phyloP scores from a whole-genome alignment of 495 filamentous ascomycete genomes.

The Neurospora sp. region DNA sequence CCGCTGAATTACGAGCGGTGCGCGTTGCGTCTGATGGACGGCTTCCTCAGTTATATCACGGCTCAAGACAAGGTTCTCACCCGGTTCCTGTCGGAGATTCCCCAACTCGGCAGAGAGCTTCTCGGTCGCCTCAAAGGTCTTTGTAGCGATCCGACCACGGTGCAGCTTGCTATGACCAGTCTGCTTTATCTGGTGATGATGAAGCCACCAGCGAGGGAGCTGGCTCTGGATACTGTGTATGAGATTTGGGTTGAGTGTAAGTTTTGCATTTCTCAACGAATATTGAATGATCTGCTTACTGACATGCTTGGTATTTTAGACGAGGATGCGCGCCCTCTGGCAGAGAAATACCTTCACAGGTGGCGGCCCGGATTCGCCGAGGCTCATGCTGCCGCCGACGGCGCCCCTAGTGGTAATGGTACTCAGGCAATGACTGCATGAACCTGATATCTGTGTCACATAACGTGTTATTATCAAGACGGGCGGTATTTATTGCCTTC shows the following conservation, averaged over 20 bases:
- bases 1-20: constrained; percentile 68
- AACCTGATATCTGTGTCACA: neutral
- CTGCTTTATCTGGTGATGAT: constrained; percentile 71
- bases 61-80: constrained; percentile 79
- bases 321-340: constrained; percentile 44
- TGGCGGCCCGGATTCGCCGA: constrained; percentile 44
- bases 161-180: constrained; percentile 39
- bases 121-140: constrained; percentile 67
- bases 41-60: constrained; percentile 80
- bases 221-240: constrained; percentile 72
- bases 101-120: constrained; percentile 59
- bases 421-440: constrained; percentile 3
- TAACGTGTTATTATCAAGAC: neutral
- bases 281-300: constrained; percentile 7
- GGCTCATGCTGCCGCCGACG: constrained; percentile 15
- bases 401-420: constrained; percentile 2
- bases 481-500: neutral
- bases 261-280: constrained; percentile 15
- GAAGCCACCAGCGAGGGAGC: constrained; percentile 69
- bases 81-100: constrained; percentile 85
- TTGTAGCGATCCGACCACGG: constrained; percentile 75
- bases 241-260: constrained; percentile 78
- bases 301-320: constrained; percentile 5
- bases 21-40: constrained; percentile 70
- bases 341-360: constrained; percentile 43